Percentiles rank a stretch among this genome's conserved stretches.
phyloP scores from a whole-genome alignment of 1,284 basidiomycete genomes.

The Microbotryomycetes sp. region DNA sequence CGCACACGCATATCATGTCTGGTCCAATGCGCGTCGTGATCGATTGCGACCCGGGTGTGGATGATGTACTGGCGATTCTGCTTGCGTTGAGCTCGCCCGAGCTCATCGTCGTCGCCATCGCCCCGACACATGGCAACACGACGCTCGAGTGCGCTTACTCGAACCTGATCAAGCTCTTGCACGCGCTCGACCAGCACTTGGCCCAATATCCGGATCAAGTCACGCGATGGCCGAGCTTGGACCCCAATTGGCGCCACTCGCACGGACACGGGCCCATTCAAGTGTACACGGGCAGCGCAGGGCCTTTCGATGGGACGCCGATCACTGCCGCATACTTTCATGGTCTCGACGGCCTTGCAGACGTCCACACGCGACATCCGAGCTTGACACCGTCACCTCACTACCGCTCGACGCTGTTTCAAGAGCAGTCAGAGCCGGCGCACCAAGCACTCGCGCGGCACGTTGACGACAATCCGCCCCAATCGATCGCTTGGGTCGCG shows the following conservation, averaged over 20 bases:
- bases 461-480: constrained; percentile 52
- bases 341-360: constrained; percentile 62
- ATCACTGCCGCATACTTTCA: constrained; percentile 78
- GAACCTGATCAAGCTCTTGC: constrained; percentile 74
- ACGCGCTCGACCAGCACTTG: constrained; percentile 61
- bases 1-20: no score
- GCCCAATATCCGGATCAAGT: constrained; percentile 51
- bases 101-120: constrained; percentile 56
- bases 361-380: constrained; percentile 63
- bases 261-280: constrained; percentile 44
- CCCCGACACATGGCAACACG: constrained; percentile 41
- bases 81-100: constrained; percentile 48
- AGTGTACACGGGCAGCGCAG: constrained; percentile 48
- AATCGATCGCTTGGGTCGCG: constrained; percentile 71
- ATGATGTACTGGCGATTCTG: constrained; percentile 70
- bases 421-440: background rate
- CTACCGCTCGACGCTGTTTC: constrained; percentile 6
- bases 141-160: constrained; percentile 42
- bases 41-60: constrained; percentile 57
- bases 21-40: constrained; percentile 2
- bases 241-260: constrained; percentile 16
- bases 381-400: constrained; percentile 53
- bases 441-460: constrained; percentile 60
- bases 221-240: constrained; percentile 56
- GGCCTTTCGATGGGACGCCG: constrained; percentile 66